Conservation (phyloP, 345 rosid genomes). For the Eucalyptus cloeziana region DNA sequence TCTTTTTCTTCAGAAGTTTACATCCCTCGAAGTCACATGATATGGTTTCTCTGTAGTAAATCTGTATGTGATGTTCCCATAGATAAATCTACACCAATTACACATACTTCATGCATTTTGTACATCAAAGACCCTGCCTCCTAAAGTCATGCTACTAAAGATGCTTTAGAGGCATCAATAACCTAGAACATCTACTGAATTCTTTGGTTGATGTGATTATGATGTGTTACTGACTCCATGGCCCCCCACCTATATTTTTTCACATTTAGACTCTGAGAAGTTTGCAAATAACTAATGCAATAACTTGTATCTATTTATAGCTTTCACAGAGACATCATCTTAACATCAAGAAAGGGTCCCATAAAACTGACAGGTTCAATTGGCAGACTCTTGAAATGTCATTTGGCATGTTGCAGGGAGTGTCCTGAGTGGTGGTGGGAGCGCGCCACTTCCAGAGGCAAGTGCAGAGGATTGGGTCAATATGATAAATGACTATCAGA, state of each 20-base stretch:
- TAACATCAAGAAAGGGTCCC: not conserved
- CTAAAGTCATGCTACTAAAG: not conserved
- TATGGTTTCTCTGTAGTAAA: not conserved
- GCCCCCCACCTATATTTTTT: not conserved
- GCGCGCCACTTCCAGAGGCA: slow-evolving; percentile 64
- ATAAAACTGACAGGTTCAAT: not conserved
- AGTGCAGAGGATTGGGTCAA: slow-evolving; percentile 62
- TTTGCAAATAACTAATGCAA: not conserved
- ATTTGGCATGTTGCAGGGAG: slow-evolving; percentile 35
- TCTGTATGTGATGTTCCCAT: not conserved
- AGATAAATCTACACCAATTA: not conserved
- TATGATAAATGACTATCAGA: slow-evolving; percentile 65
- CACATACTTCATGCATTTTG: not conserved
- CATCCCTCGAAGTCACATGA: not conserved
- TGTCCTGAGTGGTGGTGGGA: slow-evolving; percentile 85
- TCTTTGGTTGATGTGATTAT: not conserved
- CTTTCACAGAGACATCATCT: not conserved
- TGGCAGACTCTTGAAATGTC: not conserved
- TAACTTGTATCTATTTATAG: not conserved
- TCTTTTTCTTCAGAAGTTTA: not conserved
- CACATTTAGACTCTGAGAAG: not conserved
- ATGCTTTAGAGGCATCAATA: not conserved
- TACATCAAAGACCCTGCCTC: not conserved
- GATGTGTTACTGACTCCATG: not conserved
- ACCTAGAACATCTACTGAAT: not conserved